Conservation (phyloP, 2,329 filamentous ascomycete species). For the Penicillium decumbens region DNA sequence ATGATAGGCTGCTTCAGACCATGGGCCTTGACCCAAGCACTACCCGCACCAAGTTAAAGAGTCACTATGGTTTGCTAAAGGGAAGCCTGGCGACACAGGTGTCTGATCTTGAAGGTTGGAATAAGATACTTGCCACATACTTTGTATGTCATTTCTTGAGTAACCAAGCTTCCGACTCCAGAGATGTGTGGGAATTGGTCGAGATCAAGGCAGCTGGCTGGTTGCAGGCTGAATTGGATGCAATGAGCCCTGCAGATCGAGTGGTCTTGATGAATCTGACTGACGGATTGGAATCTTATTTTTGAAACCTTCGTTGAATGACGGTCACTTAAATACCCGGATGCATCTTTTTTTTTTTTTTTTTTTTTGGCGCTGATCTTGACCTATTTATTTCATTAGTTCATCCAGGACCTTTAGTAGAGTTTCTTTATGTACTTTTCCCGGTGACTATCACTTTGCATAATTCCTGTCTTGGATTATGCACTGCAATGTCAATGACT, state of each 20-base stretch:
- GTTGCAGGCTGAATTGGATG: neutral
- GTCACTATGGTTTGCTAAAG: neutral
- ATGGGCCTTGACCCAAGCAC: neutral
- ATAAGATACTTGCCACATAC: neutral
- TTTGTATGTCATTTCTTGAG: neutral
- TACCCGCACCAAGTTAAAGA: neutral
- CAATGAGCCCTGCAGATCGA: neutral
- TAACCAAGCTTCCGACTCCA: neutral
- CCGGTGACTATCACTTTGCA: too few species aligned
- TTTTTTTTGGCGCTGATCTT: neutral
- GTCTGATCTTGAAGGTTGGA: neutral
- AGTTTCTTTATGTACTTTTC: too few species aligned
- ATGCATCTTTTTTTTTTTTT: neutral
- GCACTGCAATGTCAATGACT: neutral
- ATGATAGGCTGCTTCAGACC: neutral
- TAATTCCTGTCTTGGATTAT: neutral
- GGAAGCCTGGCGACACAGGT: neutral
- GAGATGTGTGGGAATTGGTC: neutral
- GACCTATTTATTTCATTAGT: neutral
- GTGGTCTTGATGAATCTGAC: neutral
- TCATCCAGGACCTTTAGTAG: too few species aligned
- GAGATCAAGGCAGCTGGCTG: neutral
- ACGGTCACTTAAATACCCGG: too few species aligned
- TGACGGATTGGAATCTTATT: neutral
- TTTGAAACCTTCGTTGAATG: neutral